A percentile compares a stretch with the other conserved stretches of the same genome.
These are phyloP conservation scores for Zasmidium angulare DNA, from an alignment of 2,329 filamentous ascomycete genomes.

Conservation along the genomic window DNA sequence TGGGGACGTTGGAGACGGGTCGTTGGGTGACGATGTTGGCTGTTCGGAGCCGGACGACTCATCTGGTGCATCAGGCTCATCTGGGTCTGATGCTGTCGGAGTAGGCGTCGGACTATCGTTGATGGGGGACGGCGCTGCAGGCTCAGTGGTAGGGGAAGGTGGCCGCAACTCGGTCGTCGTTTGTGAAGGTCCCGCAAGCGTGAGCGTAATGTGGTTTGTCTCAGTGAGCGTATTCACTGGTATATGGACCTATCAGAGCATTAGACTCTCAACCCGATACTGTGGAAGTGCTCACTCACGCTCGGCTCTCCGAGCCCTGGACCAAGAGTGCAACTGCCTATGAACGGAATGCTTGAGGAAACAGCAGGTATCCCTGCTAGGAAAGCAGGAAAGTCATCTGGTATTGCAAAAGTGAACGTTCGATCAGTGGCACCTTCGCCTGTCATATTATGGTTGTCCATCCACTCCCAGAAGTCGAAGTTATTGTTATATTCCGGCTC, in stretches of 20 bases:
- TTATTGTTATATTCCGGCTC: conserved; percentile 7
- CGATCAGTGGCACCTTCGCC: neutral
- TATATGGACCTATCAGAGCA: conserved; percentile 1
- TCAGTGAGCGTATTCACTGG: conserved; percentile 13
- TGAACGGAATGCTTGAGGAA: conserved; percentile 3
- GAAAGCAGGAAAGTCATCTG: conserved; percentile 6
- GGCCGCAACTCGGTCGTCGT: neutral
- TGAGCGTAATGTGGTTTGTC: conserved; percentile 10
- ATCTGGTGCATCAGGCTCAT: conserved; percentile 6
- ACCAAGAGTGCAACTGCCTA: neutral
- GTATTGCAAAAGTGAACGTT: conserved; percentile 7
- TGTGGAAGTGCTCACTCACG: neutral
- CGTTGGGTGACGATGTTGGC: neutral
- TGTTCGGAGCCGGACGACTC: neutral
- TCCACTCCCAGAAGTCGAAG: conserved; percentile 12
- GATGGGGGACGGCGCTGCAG: neutral
- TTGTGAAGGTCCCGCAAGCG: neutral
- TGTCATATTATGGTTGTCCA: neutral
- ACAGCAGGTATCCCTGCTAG: conserved; percentile 4
- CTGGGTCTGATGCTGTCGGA: neutral
- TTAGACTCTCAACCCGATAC: neutral
- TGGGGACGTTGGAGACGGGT: neutral
- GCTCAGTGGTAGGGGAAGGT: neutral
- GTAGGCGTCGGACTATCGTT: neutral
- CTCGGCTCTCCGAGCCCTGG: conserved; percentile 9